phyloP scores from a whole-genome alignment of 2,329 filamentous ascomycete genomes.

The Thielaviopsis punctulata region DNA sequence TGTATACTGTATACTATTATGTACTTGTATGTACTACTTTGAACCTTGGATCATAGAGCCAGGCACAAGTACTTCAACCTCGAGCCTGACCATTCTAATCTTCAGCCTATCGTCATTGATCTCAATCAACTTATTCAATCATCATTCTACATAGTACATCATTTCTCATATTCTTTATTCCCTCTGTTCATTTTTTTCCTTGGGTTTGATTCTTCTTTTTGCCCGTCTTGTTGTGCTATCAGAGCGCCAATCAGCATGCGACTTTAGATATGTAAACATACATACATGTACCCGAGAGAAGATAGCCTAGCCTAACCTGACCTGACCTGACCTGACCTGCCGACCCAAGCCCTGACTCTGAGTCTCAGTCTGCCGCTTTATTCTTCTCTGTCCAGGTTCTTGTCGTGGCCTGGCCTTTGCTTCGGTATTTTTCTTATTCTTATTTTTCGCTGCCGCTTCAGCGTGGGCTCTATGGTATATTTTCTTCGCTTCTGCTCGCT shows the following conservation, averaged over 20 bases:
- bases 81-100: constrained; percentile 11
- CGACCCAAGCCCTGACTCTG: not conserved
- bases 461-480: not conserved
- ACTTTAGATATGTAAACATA: not conserved
- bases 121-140: constrained; percentile 14
- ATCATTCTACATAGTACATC: not conserved
- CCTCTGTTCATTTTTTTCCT: not conserved
- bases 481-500: not conserved
- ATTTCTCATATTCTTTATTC: not conserved
- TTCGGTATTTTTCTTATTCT: not conserved
- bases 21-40: constrained; percentile 14
- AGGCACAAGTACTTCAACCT: too few relatives aligned
- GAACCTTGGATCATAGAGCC: too few relatives aligned
- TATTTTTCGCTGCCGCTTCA: not conserved
- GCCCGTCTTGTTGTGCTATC: not conserved
- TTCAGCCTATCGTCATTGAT: constrained; percentile 11
- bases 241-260: not conserved
- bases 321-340: not conserved
- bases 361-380: not conserved
- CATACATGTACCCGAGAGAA: too few relatives aligned
- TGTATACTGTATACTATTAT: too few relatives aligned
- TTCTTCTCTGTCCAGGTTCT: too few relatives aligned
- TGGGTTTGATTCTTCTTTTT: not conserved
- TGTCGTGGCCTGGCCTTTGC: too few relatives aligned
- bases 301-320: not conserved